phyloP scores from a whole-genome alignment of 768 basidiomycete species.

The Lactifluus pinguis region DNA sequence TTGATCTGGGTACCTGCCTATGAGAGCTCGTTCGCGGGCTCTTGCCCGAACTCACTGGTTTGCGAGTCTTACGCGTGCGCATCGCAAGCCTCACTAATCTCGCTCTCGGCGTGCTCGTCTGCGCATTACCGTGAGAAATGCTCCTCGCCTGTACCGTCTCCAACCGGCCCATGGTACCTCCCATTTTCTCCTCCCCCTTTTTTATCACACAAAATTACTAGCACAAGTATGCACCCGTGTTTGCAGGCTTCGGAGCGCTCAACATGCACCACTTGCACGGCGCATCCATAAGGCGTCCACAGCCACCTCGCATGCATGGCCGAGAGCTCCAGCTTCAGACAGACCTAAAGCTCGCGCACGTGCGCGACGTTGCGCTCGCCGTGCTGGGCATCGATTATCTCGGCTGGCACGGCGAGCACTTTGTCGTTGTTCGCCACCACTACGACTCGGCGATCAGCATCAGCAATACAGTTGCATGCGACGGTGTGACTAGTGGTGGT shows the following conservation, averaged over 20 bases:
- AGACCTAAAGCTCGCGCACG: too few relatives aligned
- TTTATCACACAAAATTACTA: slow-evolving; percentile 18
- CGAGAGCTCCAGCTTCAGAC: too few relatives aligned
- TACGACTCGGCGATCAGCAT: too few relatives aligned
- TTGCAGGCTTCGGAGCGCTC: slow-evolving; percentile 40
- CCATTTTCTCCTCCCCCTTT: background rate
- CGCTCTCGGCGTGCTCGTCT: slow-evolving; percentile 32
- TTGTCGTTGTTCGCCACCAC: too few relatives aligned
- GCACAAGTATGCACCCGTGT: slow-evolving; percentile 46
- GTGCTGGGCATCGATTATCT: too few relatives aligned
- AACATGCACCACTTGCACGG: slow-evolving; percentile 53
- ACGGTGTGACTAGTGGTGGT: too few relatives aligned
- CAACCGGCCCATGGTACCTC: slow-evolving; percentile 42
- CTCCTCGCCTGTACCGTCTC: slow-evolving; percentile 40
- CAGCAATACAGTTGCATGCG: too few relatives aligned
- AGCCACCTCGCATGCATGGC: too few relatives aligned
- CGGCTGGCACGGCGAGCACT: too few relatives aligned
- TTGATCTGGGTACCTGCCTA: slow-evolving; percentile 58
- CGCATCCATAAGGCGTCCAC: slow-evolving; percentile 36
- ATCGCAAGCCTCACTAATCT: slow-evolving; percentile 40
- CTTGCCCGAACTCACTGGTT: slow-evolving; percentile 40
- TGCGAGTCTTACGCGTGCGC: slow-evolving; percentile 44
- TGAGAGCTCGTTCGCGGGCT: slow-evolving; percentile 49
- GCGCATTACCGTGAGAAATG: slow-evolving; percentile 32
- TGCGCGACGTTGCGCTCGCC: too few relatives aligned